These are phyloP conservation scores for Mycena capillaripes DNA, from an alignment of 768 basidiomycete genomes.

Conservation along the genomic window DNA sequence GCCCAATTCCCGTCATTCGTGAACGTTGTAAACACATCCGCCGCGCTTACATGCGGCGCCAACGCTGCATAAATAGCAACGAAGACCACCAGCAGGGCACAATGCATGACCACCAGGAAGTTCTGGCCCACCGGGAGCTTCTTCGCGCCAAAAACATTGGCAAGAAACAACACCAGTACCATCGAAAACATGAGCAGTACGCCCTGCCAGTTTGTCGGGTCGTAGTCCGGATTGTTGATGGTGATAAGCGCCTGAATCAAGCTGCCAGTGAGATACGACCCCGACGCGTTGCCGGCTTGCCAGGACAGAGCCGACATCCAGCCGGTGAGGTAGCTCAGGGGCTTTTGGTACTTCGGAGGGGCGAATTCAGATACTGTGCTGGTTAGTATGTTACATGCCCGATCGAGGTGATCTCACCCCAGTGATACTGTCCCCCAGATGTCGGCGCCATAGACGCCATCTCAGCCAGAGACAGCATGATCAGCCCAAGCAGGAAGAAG, in stretches of 20 bases:
- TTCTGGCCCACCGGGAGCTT: constrained; percentile 29
- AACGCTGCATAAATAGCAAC: constrained; percentile 27
- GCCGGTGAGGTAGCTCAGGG: constrained; percentile 30
- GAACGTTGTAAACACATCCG: constrained; percentile 29
- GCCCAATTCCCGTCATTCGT: constrained; percentile 28
- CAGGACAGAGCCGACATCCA: constrained; percentile 29
- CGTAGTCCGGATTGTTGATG: constrained; percentile 26
- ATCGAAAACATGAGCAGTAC: constrained; percentile 27
- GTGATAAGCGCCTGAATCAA: constrained; percentile 28
- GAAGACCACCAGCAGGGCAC: constrained; percentile 28
- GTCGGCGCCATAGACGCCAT: constrained; percentile 30
- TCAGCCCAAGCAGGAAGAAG: constrained; percentile 29
- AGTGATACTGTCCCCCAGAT: constrained; percentile 29
- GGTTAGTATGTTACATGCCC: constrained; percentile 27
- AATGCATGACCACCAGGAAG: constrained; percentile 29
- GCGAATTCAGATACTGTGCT: constrained; percentile 29
- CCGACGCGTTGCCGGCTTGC: constrained; percentile 30
- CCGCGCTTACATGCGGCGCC: constrained; percentile 28
- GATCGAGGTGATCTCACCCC: constrained; percentile 29
- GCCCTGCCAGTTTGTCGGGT: constrained; percentile 27
- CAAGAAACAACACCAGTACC: constrained; percentile 27
- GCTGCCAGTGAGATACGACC: constrained; percentile 25
- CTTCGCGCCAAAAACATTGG: constrained; percentile 30
- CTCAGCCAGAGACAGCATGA: constrained; percentile 30
- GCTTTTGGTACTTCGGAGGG: constrained; percentile 27